Evolutionary conservation across 2,329 filamentous ascomycete species (phyloP), one percentile per base, ranked within the genome.

Genomic region (Lasiodiplodia hormozganensis): DNA sequence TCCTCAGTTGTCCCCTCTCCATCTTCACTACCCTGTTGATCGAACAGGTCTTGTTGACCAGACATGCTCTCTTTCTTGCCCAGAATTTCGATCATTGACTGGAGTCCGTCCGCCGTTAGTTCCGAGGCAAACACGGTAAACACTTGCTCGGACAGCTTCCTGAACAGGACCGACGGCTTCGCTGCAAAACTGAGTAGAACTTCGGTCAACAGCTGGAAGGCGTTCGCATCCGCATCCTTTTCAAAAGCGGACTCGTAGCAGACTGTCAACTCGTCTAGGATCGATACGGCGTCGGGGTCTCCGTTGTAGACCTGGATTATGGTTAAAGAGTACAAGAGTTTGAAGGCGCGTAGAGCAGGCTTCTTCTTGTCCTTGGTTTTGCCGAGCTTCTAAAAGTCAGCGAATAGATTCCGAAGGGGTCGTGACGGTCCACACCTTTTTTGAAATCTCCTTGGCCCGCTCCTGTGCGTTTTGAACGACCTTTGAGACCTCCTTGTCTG

Each of bases 231-330:
- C 70, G 77, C 70, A 1, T 68, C 82, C 79, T 73, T 88, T 28
- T 62, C 53, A 36, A 68, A 54, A 28, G 67, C 60, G 4, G 67
- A 36, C 11, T 56, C 52, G 69, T 90, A 91, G 77, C 91, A 94
- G 69, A 90, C 84, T 72, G 91, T 87, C n/a, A 97, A 85, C 73
- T 97, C 95, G 66, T 92, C 88, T 10, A 97, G 83, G 70, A 96
- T 90, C 60, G 91, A 89, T 25, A 97, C 87, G 0, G 94, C 92
- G 76, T 98, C 96, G 0, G 91, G 85, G 69, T 97, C 94, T 28
- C 93, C 92, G 74, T 95, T 94, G 81, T 97, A 97, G 10, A 97
- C 86, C 78, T 97, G 93, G 67, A 98, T 85, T 16, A 97, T 87
- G 0, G 93, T 91, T 65, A 97, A 86, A 0, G 93, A 90, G 77